Percentiles rank a stretch among this genome's conserved stretches.
Conservation (phyloP, 176 grass and related monocot species). For the Aegilops speltoides region DNA sequence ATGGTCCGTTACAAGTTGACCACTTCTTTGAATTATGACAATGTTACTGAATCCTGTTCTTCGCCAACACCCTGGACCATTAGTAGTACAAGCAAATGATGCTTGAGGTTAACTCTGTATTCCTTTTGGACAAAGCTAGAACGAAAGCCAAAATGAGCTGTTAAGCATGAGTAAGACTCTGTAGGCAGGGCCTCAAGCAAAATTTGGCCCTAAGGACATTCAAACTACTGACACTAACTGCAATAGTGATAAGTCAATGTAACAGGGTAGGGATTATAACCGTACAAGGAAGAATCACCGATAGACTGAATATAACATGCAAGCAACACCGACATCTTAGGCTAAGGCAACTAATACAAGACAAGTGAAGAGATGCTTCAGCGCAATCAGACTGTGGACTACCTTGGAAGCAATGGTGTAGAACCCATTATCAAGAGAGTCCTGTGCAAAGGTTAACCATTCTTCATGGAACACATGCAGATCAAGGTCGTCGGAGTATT, state of each 20-base stretch:
- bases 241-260: not conserved
- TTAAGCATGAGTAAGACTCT: not conserved
- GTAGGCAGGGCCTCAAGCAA: not conserved
- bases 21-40: not conserved
- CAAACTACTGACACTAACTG: not conserved
- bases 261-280: not conserved
- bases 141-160: not conserved
- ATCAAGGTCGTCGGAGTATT: conserved; percentile 26
- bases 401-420: conserved; percentile 78
- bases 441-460: conserved; percentile 78
- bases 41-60: not conserved
- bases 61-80: not conserved
- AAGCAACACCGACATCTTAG: not conserved
- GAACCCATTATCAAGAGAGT: conserved; percentile 80
- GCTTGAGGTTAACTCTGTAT: not conserved
- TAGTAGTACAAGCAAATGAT: not conserved
- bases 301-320: not conserved
- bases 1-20: not conserved
- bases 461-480: conserved; percentile 57
- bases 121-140: not conserved
- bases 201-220: not conserved
- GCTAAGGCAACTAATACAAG: not conserved
- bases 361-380: not conserved
- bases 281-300: not conserved
- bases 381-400: not conserved